Evolutionary conservation across 75 land plant species (phyloP), one percentile per base, ranked within the genome.

Genomic region (Cupressus sempervirens): DNA sequence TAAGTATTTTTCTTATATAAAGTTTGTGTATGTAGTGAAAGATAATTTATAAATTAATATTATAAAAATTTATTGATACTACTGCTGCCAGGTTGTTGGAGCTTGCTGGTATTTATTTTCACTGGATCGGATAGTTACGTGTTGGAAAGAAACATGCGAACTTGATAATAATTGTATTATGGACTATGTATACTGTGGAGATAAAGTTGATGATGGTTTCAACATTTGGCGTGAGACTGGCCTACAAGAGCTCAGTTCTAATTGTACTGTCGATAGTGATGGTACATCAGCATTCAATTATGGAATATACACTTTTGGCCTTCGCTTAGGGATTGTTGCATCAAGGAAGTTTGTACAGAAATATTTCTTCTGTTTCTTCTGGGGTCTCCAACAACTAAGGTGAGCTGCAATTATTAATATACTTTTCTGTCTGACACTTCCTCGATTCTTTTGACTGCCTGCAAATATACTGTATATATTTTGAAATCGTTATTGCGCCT

Each of bases 291-390:
- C 79, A 12, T 96, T 91, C 82, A 84, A 89, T 70, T 93, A 88
- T 87, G 96, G 96, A 65, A 91, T 93, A 54, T 94, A 87, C 77
- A 68, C 43, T 30, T 76, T 58, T 74, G 94, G 92, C 45, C 89
- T 94, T 56, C 82, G 85, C 30, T 72, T 86, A 76, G 88, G 87
- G 12, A 84, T 93, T 53, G 87, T 85, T 23, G 81, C 90, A 36
- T 82, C 84, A 29, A 86, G 41, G 36, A 76, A 89, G 65, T 91
- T 94, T 84, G 70, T 74, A 1, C 65, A 85, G 65, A 94, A 90
- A 84, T 86, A 90, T 81, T 91, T 88, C 52, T 95, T 90, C 86
- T 94, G 97, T 83, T 89, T 95, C 48, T 95, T 95, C 95, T 95
- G 95, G 95, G 97, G 97, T 1, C 79, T 95, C 15, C 91, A 84